Conservation (phyloP, 2,329 filamentous ascomycete species). For the Colletotrichum scovillei region DNA sequence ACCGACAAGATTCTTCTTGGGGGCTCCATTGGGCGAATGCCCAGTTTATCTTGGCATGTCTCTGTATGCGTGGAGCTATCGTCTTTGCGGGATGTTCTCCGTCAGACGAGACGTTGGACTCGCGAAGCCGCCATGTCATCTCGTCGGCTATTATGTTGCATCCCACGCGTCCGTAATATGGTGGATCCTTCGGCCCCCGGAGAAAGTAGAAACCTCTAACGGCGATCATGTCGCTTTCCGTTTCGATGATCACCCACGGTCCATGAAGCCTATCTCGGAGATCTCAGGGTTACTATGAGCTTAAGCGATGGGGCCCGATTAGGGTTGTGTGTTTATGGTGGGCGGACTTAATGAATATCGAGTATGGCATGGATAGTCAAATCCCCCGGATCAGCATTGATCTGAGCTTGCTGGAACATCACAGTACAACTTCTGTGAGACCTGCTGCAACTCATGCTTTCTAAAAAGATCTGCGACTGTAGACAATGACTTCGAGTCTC, state of each 20-base stretch:
- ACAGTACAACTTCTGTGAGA: neutral
- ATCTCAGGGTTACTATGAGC: neutral
- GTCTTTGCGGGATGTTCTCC: neutral
- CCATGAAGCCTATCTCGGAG: neutral
- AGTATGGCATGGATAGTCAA: neutral
- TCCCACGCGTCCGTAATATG: neutral
- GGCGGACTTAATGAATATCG: neutral
- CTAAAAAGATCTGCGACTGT: neutral
- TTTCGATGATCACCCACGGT: conserved; percentile 4
- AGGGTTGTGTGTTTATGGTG: too few relatives aligned
- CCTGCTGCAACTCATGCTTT: neutral
- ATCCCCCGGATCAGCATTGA: neutral
- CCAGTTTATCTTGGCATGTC: neutral
- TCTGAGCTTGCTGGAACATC: neutral
- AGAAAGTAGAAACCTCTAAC: neutral
- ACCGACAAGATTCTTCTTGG: neutral
- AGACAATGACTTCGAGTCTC: neutral
- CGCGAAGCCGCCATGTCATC: neutral
- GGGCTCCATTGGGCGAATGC: too few relatives aligned
- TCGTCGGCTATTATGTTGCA: neutral
- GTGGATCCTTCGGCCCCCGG: neutral
- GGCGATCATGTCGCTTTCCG: conserved; percentile 6
- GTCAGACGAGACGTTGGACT: neutral
- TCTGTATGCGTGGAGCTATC: neutral
- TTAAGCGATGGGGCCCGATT: neutral